These are phyloP conservation scores for Tricholoma bakamatsutake DNA, from an alignment of 768 basidiomycete species.

Conservation along the genomic window DNA sequence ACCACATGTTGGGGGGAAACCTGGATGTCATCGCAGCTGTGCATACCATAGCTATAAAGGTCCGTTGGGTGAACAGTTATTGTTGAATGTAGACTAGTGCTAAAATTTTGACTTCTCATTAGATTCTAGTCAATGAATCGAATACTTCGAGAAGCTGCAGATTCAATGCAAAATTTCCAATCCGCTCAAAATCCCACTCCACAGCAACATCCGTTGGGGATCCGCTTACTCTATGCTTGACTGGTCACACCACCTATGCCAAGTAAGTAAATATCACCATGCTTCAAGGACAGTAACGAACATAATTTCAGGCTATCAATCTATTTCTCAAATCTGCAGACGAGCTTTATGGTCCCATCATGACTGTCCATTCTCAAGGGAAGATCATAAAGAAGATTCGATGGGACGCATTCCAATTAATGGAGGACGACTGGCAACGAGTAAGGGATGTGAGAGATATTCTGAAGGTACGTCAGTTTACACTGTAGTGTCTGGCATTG, in stretches of 20 bases:
- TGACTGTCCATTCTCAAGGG: conserved; percentile 14
- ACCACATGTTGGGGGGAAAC: conserved; percentile 19
- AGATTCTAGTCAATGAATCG: conserved; percentile 20
- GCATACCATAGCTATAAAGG: conserved; percentile 24
- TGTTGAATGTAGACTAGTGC: background rate
- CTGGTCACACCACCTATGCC: no score
- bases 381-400: conserved; percentile 10
- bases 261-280: no score
- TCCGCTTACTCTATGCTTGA: no score
- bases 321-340: conserved; percentile 7
- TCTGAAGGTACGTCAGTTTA: conserved; percentile 3
- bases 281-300: conserved; percentile 12
- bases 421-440: conserved; percentile 5
- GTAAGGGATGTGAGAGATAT: conserved; percentile 6
- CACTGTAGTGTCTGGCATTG: background rate
- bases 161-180: no score
- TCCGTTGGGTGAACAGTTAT: conserved; percentile 10
- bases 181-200: no score
- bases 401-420: conserved; percentile 6
- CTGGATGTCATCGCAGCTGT: conserved; percentile 26
- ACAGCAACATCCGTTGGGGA: no score
- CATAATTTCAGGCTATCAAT: conserved; percentile 7
- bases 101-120: background rate
- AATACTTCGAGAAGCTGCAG: no score
- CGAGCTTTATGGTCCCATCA: conserved; percentile 6